A percentile compares a stretch with the other conserved stretches of the same genome.
These are phyloP conservation scores for Podospora sp. DNA, from an alignment of 495 filamentous ascomycete genomes.

Conservation along the genomic window DNA sequence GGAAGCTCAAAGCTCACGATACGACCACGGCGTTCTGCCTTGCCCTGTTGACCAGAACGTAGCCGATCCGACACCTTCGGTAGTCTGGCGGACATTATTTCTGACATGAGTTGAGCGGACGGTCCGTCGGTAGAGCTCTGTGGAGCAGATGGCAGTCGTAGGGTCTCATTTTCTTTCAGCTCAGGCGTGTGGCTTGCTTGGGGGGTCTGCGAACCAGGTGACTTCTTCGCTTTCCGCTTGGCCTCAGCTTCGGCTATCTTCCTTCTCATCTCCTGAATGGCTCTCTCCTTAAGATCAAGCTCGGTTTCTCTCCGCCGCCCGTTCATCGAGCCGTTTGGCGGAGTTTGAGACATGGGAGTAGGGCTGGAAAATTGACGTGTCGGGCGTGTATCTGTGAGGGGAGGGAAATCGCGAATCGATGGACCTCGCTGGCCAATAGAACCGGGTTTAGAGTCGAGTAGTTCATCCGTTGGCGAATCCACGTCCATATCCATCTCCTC, in stretches of 20 bases:
- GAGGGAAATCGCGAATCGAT: conserved; percentile 49
- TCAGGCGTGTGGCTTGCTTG: conserved; percentile 41
- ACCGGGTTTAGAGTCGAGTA: conserved; percentile 27
- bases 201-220: conserved; percentile 28
- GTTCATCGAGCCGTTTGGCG: conserved; percentile 30
- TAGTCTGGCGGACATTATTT: conserved; percentile 25
- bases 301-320: conserved; percentile 47
- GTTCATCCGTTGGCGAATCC: conserved; percentile 48
- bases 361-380: conserved; percentile 44
- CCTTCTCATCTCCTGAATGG: conserved; percentile 73
- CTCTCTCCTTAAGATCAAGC: conserved; percentile 64
- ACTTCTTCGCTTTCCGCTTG: conserved; percentile 51
- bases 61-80: conserved; percentile 25
- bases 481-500: conserved; percentile 56
- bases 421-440: conserved; percentile 35
- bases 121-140: conserved; percentile 19
- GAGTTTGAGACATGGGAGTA: conserved; percentile 41
- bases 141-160: background rate
- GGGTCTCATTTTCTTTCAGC: conserved; percentile 26
- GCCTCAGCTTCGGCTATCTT: conserved; percentile 78
- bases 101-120: conserved; percentile 26
- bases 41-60: conserved; percentile 28
- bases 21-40: conserved; percentile 50
- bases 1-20: conserved; percentile 61
- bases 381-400: conserved; percentile 44